These are phyloP conservation scores for Claviceps purpurea DNA, from an alignment of 2,329 filamentous ascomycete species.

Conservation along the genomic window DNA sequence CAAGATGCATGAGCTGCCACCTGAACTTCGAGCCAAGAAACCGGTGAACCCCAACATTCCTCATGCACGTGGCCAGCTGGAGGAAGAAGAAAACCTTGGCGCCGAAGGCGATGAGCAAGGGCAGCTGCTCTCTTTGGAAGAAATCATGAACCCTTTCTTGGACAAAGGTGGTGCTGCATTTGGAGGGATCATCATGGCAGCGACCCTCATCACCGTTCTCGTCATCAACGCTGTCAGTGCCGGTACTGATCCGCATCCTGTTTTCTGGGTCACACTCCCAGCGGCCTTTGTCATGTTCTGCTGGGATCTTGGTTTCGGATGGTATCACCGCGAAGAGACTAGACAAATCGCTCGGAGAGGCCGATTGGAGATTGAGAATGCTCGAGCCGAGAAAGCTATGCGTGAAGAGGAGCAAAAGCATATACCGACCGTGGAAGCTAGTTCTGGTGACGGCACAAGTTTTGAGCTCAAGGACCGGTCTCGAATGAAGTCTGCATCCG, in stretches of 20 bases:
- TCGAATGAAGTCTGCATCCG: not conserved
- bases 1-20: slow-evolving; percentile 52
- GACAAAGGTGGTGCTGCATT: slow-evolving; percentile 53
- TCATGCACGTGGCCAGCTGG: slow-evolving; percentile 40
- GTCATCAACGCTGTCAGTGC: slow-evolving; percentile 49
- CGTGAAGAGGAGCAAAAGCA: slow-evolving; percentile 6
- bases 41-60: slow-evolving; percentile 65
- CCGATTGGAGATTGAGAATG: slow-evolving; percentile 18
- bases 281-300: slow-evolving; percentile 55
- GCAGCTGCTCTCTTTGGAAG: slow-evolving; percentile 49
- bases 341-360: slow-evolving; percentile 47
- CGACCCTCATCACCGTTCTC: slow-evolving; percentile 51
- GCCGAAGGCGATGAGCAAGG: slow-evolving; percentile 33
- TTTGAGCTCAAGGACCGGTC: slow-evolving; percentile 2
- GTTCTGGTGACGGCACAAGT: not conserved
- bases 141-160: slow-evolving; percentile 63
- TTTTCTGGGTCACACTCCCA: slow-evolving; percentile 57
- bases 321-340: slow-evolving; percentile 48
- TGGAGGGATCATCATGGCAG: slow-evolving; percentile 52
- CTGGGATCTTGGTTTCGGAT: slow-evolving; percentile 53
- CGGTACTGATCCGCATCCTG: slow-evolving; percentile 35
- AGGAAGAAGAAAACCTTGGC: slow-evolving; percentile 32
- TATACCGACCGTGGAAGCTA: not conserved
- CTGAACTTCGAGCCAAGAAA: slow-evolving; percentile 37
- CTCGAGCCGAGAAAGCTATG: slow-evolving; percentile 8